Conservation (phyloP, 1,284 basidiomycete species). For the Cronartium ribicola region DNA sequence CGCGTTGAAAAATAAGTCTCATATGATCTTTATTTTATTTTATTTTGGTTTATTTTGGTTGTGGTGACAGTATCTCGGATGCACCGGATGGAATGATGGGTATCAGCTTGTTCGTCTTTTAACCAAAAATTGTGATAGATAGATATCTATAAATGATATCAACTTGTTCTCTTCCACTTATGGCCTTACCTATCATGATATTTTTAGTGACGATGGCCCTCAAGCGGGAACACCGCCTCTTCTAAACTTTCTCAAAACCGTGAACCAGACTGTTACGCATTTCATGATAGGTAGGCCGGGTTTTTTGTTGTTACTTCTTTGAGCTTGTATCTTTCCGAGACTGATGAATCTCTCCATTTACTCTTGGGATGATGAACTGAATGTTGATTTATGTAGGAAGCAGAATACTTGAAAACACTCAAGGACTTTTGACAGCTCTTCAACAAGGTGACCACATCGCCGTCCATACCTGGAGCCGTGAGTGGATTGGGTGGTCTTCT, state of each 20-base stretch:
- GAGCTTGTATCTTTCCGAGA: background rate
- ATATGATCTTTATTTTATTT: background rate
- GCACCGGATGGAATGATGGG: conserved; percentile 41
- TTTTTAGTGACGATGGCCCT: conserved; percentile 38
- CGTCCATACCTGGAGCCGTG: conserved; percentile 60
- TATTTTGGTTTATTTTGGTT: background rate
- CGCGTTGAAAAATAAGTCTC: background rate
- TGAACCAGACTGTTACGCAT: conserved; percentile 66
- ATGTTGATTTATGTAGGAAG: conserved; percentile 27
- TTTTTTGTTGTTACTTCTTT: conserved; percentile 58
- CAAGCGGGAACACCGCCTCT: conserved; percentile 52
- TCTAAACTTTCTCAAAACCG: conserved; percentile 60
- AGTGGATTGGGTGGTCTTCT: background rate
- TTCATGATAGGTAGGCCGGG: conserved; percentile 71
- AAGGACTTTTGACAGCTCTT: conserved; percentile 56
- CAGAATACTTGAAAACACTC: conserved; percentile 59
- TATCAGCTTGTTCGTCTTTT: conserved; percentile 20
- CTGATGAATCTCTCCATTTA: background rate
- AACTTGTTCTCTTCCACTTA: background rate
- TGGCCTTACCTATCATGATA: no score
- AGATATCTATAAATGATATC: background rate
- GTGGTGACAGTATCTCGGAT: conserved; percentile 20
- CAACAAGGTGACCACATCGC: conserved; percentile 44
- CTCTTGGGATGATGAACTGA: background rate
- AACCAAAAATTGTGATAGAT: background rate